Evolutionary conservation across 2,329 filamentous ascomycete species (phyloP), one percentile per base, ranked within the genome.

Genomic region (Celoporthe dispersa): DNA sequence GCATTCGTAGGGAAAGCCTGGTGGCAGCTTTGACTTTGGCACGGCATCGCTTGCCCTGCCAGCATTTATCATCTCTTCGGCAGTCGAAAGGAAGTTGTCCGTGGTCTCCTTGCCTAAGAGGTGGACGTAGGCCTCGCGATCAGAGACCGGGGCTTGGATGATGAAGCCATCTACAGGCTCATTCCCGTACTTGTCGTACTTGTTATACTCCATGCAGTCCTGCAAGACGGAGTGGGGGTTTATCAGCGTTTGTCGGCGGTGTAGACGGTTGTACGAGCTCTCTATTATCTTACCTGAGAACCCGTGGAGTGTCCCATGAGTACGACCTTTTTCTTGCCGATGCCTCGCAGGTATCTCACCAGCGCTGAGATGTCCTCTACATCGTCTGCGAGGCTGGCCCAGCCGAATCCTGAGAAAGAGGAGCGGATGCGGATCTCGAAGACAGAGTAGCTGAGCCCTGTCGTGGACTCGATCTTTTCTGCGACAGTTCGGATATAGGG

Each of bases 121-220:
- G 4, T 81, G 76, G 2, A 80, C 80, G 14, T 92, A 76, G 0
- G 85, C 87, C 77, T 97, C 91, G 39, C 93, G 86, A 78, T 97
- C 94, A 1, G 89, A 93, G 3, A 94, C 90, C 0, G 92, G 90
- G 0, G 91, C 93, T 78, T 97, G 94, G 68, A 97, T 81, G 60
- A 97, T 91, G 64, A 90, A 90, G 48, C 91, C 94, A 71, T 96
- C 88, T 1, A 97, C 81, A 0, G 88, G 86, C 16, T 87, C 81
- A 55, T 80, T 79, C 7, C 76, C 75, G 48, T 83, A 75, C 72
- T 82, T 82, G 64, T 77, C 77, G 33, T 82, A 81, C 67, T 83
- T 78, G 28, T 81, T 81, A 68, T 89, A 89, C 73, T 86, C 85
- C 78, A 88, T 85, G 71, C 84, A 87, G 74, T 89, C 87, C 86